Percentiles rank a stretch among this genome's conserved stretches.
Conservation (phyloP, 2,329 filamentous ascomycete species). For the Karstenula rhodostoma region DNA sequence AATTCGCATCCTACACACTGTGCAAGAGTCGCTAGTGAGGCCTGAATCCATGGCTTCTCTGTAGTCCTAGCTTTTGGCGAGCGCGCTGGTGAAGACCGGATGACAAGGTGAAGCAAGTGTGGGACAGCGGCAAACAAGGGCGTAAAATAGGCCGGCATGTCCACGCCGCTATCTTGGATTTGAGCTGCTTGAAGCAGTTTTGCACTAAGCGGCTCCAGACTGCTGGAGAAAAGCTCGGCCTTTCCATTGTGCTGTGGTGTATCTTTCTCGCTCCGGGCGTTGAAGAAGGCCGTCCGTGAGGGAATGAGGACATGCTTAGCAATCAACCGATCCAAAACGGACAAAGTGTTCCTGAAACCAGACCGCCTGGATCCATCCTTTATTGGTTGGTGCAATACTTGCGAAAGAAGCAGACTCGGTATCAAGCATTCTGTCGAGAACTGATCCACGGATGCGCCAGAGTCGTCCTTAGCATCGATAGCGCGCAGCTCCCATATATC, state of each 20-base stretch:
- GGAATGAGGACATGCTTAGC: conserved; percentile 55
- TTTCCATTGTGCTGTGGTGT: conserved; percentile 8
- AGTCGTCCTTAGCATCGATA: conserved; percentile 35
- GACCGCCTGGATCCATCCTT: conserved; percentile 1
- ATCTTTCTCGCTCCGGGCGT: conserved; percentile 18
- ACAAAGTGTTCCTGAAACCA: conserved; percentile 21
- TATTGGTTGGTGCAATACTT: conserved; percentile 23
- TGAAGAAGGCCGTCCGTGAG: conserved; percentile 49
- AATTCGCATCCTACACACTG: conserved; percentile 45
- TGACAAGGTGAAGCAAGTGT: conserved; percentile 51
- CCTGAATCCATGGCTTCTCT: conserved; percentile 56
- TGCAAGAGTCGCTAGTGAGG: conserved; percentile 47
- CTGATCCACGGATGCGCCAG: conserved; percentile 42
- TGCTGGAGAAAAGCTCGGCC: conserved; percentile 28
- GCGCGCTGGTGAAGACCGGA: conserved; percentile 51
- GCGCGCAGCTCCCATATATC: conserved; percentile 47
- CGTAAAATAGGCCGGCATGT: conserved; percentile 29
- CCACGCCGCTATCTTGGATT: conserved; percentile 37
- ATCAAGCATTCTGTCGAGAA: conserved; percentile 50
- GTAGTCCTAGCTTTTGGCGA: conserved; percentile 51
- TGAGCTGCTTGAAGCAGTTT: conserved; percentile 43
- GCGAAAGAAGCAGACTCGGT: conserved; percentile 37
- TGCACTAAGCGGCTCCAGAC: conserved; percentile 37
- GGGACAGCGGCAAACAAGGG: conserved; percentile 39
- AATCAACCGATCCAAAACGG: conserved; percentile 47